Conservation (phyloP, 2,329 filamentous ascomycete species). For the Colletotrichum abscissum region DNA sequence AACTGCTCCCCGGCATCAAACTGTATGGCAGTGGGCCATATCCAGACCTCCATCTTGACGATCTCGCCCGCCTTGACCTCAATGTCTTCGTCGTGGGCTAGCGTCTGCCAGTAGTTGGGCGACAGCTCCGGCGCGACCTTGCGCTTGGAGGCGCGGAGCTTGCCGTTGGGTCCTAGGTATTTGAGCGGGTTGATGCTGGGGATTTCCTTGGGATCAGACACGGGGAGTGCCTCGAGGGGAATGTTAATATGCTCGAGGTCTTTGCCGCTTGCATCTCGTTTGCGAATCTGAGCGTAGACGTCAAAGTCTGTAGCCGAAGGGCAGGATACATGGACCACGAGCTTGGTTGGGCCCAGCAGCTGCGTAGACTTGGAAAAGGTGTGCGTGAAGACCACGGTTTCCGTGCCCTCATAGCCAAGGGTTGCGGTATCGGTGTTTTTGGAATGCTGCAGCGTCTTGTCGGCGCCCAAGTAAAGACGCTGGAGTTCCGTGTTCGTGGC, state of each 20-base stretch:
- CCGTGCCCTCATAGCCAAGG: not conserved
- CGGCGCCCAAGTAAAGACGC: not conserved
- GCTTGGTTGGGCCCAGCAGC: conserved; percentile 12
- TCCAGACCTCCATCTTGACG: conserved; percentile 1
- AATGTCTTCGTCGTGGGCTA: conserved; percentile 1
- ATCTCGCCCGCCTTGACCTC: not conserved
- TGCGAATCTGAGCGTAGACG: conserved; percentile 4
- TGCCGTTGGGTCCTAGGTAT: conserved; percentile 7
- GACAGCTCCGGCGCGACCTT: not conserved
- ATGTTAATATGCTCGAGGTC: conserved; percentile 13
- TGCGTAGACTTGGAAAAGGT: not conserved
- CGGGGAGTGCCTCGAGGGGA: not conserved
- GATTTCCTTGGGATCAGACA: not conserved
- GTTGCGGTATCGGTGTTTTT: not conserved
- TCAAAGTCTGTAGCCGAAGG: conserved; percentile 4
- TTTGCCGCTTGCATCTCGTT: not conserved
- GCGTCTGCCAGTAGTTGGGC: not conserved
- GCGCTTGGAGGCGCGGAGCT: not conserved
- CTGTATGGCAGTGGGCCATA: conserved; percentile 12
- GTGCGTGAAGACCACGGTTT: not conserved
- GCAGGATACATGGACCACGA: conserved; percentile 7
- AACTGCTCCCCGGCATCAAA: conserved; percentile 11
- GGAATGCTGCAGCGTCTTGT: not conserved
- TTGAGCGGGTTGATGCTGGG: conserved; percentile 18
- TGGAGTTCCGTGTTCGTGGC: not conserved